Conservation (phyloP, 768 basidiomycete species). For the Rhodotorula graminis region DNA sequence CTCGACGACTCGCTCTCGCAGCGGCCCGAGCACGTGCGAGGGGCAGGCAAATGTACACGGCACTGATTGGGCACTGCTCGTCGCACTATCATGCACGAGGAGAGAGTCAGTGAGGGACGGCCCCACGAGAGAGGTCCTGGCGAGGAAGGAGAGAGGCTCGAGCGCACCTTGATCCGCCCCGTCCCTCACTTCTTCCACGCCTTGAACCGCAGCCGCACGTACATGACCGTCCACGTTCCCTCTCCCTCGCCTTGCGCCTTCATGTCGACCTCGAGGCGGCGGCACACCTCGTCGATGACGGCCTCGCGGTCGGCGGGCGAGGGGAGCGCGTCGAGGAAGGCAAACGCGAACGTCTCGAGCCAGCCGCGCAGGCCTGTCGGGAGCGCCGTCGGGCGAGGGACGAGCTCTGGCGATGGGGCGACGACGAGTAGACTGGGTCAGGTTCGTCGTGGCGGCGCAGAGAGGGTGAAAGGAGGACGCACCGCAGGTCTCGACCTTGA, state of each 20-base stretch:
- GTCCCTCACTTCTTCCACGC: slow-evolving; percentile 14
- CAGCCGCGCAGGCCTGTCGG: slow-evolving; percentile 53
- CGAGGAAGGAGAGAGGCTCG: not conserved
- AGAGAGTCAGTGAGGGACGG: too few species aligned
- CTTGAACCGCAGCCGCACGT: slow-evolving; percentile 61
- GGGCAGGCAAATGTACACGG: too few species aligned
- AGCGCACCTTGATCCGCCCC: not conserved
- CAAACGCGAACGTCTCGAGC: slow-evolving; percentile 63
- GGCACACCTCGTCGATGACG: slow-evolving; percentile 53
- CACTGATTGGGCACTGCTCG: too few species aligned
- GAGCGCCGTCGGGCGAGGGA: slow-evolving; percentile 47
- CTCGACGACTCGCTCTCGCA: too few species aligned
- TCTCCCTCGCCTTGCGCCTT: slow-evolving; percentile 42
- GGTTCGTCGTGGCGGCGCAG: slow-evolving; percentile 51
- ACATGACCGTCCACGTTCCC: slow-evolving; percentile 63
- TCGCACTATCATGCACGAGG: too few species aligned
- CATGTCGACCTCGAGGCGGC: slow-evolving; percentile 27
- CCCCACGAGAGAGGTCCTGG: too few species aligned
- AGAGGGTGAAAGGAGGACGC: slow-evolving; percentile 51
- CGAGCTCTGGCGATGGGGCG: slow-evolving; percentile 37
- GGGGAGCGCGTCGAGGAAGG: slow-evolving; percentile 55
- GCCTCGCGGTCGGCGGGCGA: slow-evolving; percentile 56
- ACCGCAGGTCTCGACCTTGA: slow-evolving; percentile 53
- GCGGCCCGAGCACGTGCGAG: too few species aligned
- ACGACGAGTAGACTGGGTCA: slow-evolving; percentile 3